Evolutionary conservation across 768 basidiomycete species (phyloP).

Genomic region (Peribolospora baueri): DNA sequence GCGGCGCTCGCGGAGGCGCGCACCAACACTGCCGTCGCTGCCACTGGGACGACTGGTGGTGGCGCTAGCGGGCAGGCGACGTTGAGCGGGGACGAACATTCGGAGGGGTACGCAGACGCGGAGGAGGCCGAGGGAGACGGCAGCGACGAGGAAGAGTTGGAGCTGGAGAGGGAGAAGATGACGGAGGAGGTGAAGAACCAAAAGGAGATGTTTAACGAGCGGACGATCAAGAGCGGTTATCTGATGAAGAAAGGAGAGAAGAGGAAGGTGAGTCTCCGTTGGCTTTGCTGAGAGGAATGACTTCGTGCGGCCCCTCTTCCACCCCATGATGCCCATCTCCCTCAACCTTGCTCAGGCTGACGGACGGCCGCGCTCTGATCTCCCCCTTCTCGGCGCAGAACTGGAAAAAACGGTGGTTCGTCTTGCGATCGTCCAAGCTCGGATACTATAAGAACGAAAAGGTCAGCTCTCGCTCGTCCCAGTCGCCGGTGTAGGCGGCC

Average conservation of each 20-base stretch:
- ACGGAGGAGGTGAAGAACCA: conserved; percentile 11
- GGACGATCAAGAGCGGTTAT: conserved; percentile 70
- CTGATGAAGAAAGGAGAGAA: conserved; percentile 95
- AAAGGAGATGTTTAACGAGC: conserved; percentile 15
- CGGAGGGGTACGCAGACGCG: too few species aligned
- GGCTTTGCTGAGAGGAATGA: background rate
- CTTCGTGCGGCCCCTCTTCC: conserved; percentile 1
- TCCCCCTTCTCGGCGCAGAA: conserved; percentile 29
- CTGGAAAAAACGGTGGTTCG: conserved; percentile 99
- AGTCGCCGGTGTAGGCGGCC: background rate
- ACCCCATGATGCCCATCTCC: background rate
- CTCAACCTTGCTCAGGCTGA: too few species aligned
- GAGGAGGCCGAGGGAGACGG: too few species aligned
- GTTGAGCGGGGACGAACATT: too few species aligned
- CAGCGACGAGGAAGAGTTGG: background rate
- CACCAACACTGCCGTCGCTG: too few species aligned
- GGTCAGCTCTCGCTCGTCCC: background rate
- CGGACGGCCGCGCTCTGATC: too few species aligned
- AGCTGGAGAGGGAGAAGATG: conserved; percentile 23
- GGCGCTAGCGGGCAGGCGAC: too few species aligned
- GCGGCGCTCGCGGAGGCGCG: too few species aligned
- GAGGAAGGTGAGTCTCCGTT: conserved; percentile 44
- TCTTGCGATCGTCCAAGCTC: conserved; percentile 67
- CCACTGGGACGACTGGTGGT: too few species aligned
- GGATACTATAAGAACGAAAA: conserved; percentile 49